Base-by-base conservation (phyloP, 352 stramenopile species). In the Phytopythium ostracodes region DNA sequence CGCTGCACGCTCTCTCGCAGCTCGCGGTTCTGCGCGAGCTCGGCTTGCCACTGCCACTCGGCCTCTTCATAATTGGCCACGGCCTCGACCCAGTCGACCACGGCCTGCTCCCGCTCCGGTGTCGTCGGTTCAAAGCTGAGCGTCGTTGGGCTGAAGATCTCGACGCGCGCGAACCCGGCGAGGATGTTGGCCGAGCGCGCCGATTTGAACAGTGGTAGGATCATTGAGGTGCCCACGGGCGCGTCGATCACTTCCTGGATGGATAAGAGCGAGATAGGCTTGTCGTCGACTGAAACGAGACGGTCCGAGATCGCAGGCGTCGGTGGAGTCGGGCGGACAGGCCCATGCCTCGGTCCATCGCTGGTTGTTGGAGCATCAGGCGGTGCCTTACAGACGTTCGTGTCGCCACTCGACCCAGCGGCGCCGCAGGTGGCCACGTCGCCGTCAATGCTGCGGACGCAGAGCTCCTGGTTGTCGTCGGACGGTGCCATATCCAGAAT, bases 91-190 rank as follows among this genome's bases (percentile, higher is more conserved):
- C 77, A 88, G 20, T 61, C 43, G 29, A 63, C 27, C n/a, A 90
- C 47, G 11, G 72, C 66, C 17, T 58, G 53, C 33, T 76, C 52
- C 25, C 79, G 67, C 36, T 71, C 60, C 0, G 54, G 29, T 0
- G 66, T 79, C 14, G 71, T 77, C 12, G 77, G 65, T 44, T 81
- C 71, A 51, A 90, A 87, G 46, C 78, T 63, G n/a, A 90, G 65
- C n/a, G 60, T 62, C 33, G 68, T 67, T 0, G 81, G 75, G 0
- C 63, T 68, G 31, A 90, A 64, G 36, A 90, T 84, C 64, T 90
- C 77, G 22, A 90, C 72, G 14, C 77, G 77, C 18, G 77, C 78
- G 56, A 90, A 90, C 31, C 77, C 79, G 18, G 68, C 73, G 62
- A 88, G 79, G 9, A 82, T 64, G n/a, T 81, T 76, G 5, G 62